Conservation (phyloP, 345 rosid genomes). For the Luvunga scandens region DNA sequence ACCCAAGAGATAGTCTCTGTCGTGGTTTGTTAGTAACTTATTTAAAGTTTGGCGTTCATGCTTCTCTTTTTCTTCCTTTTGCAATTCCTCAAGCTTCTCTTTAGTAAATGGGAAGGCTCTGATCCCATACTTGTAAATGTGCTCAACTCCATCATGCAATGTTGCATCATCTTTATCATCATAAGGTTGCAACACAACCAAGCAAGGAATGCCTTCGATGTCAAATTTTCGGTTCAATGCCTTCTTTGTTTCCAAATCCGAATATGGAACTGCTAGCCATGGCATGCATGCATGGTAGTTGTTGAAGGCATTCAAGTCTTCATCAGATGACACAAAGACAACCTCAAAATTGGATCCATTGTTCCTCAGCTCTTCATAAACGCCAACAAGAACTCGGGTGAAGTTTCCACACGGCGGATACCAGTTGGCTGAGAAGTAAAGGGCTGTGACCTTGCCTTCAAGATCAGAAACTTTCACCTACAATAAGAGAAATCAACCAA, state of each 20-base stretch:
- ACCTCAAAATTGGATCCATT: constrained; percentile 43
- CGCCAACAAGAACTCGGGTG: constrained; percentile 28
- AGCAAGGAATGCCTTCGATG: constrained; percentile 55
- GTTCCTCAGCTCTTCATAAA: constrained; percentile 40
- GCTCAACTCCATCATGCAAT: constrained; percentile 42
- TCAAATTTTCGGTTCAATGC: constrained; percentile 40
- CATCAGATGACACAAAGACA: constrained; percentile 59
- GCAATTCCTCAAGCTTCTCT: constrained; percentile 44
- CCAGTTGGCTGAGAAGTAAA: constrained; percentile 73
- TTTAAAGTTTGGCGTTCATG: constrained; percentile 46
- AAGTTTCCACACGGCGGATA: constrained; percentile 47
- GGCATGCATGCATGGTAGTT: constrained; percentile 53
- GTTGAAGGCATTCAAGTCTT: constrained; percentile 49
- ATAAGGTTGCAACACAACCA: constrained; percentile 44
- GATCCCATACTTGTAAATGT: constrained; percentile 43
- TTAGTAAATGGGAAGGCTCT: constrained; percentile 54
- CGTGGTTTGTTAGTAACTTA: constrained; percentile 31
- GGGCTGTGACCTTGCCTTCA: constrained; percentile 49
- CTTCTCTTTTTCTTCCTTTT: constrained; percentile 38
- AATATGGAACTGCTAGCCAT: constrained; percentile 57
- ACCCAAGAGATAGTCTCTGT: constrained; percentile 43
- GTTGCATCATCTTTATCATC: constrained; percentile 33
- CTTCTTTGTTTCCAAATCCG: constrained; percentile 56
- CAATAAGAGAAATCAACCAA: neutral
- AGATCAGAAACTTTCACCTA: constrained; percentile 55